A percentile compares a stretch with the other conserved stretches of the same genome.
These are phyloP conservation scores for Ilex paraguariensis DNA, from an alignment of 305 asterid species.

Conservation along the genomic window DNA sequence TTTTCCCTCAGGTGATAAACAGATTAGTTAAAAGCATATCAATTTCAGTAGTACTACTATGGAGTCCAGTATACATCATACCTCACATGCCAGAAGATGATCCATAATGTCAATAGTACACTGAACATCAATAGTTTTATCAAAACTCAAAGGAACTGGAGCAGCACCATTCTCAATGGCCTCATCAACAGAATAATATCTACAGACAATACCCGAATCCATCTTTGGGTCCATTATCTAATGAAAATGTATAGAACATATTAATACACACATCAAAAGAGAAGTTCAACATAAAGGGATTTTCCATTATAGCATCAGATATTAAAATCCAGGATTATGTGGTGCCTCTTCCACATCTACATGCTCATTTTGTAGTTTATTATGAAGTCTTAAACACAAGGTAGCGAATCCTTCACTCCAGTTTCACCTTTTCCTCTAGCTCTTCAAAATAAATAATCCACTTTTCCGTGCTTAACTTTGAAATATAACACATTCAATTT, in stretches of 20 bases:
- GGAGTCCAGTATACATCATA: conserved; percentile 6
- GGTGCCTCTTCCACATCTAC: too few relatives aligned
- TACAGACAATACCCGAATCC: conserved; percentile 98
- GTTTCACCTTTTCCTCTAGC: too few relatives aligned
- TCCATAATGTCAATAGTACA: conserved; percentile 80
- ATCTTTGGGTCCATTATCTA: conserved; percentile 99
- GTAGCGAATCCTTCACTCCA: too few relatives aligned
- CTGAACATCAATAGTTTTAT: conserved; percentile 67
- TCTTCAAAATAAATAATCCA: too few relatives aligned
- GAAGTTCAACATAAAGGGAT: conserved; percentile 1
- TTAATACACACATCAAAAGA: conserved; percentile 22
- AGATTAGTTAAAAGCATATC: too few relatives aligned
- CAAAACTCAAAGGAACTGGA: conserved; percentile 89
- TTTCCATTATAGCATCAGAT: background rate
- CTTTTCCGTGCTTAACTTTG: too few relatives aligned
- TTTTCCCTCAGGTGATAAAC: too few relatives aligned
- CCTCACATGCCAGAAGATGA: conserved; percentile 97
- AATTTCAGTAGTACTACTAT: too few relatives aligned
- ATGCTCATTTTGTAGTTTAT: too few relatives aligned
- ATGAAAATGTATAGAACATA: conserved; percentile 19
- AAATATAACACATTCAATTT: too few relatives aligned
- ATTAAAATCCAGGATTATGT: background rate
- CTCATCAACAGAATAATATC: conserved; percentile 90
- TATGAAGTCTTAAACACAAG: too few relatives aligned
- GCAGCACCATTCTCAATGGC: conserved; percentile 98